Conservation (phyloP, 805 yeast species). For the Kurtzmaniella fragi region DNA sequence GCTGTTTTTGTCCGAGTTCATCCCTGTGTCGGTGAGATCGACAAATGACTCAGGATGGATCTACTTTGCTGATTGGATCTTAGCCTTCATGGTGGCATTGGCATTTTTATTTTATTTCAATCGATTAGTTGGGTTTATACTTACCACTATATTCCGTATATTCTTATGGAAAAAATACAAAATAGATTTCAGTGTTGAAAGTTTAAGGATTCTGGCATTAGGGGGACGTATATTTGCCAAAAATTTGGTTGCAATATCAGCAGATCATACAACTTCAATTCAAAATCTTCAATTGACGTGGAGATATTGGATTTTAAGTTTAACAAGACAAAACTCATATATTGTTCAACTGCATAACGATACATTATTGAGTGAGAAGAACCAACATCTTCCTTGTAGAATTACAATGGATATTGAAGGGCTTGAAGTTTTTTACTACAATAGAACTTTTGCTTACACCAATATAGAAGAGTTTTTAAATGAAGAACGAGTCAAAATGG, state of each 20-base stretch:
- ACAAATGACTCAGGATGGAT: conserved; percentile 45
- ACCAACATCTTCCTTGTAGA: conserved; percentile 50
- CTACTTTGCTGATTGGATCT: conserved; percentile 78
- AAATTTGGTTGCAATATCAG: conserved; percentile 68
- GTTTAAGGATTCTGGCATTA: conserved; percentile 69
- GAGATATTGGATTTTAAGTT: conserved; percentile 76
- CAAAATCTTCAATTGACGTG: conserved; percentile 76
- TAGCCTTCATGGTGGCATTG: conserved; percentile 57
- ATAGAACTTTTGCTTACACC: conserved; percentile 75
- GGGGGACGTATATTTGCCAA: conserved; percentile 82
- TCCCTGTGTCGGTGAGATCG: conserved; percentile 18
- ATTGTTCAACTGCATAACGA: neutral
- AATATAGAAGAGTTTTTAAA: conserved; percentile 42
- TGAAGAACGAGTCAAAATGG: conserved; percentile 11
- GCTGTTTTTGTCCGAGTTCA: conserved; percentile 16
- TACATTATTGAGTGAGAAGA: conserved; percentile 21
- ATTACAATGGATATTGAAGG: conserved; percentile 64
- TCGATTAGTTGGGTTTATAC: conserved; percentile 57
- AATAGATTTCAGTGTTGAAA: conserved; percentile 60
- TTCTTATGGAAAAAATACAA: conserved; percentile 60
- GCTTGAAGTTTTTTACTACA: conserved; percentile 76
- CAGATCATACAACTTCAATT: conserved; percentile 65
- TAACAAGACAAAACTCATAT: conserved; percentile 24
- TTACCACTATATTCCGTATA: conserved; percentile 49
- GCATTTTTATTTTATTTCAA: conserved; percentile 73